phyloP scores from a whole-genome alignment of 441 rosid genomes.

The Capsella rubella region DNA sequence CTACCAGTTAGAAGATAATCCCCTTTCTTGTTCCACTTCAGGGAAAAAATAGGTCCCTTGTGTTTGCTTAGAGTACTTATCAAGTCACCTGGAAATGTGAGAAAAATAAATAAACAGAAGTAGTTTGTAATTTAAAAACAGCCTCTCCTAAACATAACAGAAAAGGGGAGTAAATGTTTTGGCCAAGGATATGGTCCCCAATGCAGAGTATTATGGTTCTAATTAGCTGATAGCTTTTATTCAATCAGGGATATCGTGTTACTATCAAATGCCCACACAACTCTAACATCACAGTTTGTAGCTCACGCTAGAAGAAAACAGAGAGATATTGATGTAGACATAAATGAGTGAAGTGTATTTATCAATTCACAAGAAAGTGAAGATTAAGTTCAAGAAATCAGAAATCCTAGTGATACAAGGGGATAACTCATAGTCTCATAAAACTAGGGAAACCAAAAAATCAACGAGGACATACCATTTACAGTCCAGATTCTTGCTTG shows the following conservation, averaged over 20 bases:
- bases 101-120: background rate
- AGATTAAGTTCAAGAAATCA: background rate
- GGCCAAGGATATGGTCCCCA: background rate
- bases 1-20: conserved; percentile 99
- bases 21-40: conserved; percentile 99
- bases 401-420: background rate
- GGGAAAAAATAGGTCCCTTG: conserved; percentile 94
- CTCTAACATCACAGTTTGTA: conserved; percentile 9
- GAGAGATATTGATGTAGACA: background rate
- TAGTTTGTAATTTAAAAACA: conserved; percentile 3
- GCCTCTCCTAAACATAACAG: conserved; percentile 21
- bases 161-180: background rate
- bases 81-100: conserved; percentile 68
- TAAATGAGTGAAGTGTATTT: background rate
- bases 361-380: background rate
- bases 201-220: background rate
- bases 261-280: conserved; percentile 20
- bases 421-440: background rate
- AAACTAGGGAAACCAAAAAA: background rate
- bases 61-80: conserved; percentile 88
- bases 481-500: conserved; percentile 97
- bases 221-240: conserved; percentile 11
- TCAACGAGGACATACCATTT: conserved; percentile 62
- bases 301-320: conserved; percentile 8
- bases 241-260: background rate